Evolutionary conservation across 768 basidiomycete species (phyloP).

Genomic region (Clathrus columnatus): DNA sequence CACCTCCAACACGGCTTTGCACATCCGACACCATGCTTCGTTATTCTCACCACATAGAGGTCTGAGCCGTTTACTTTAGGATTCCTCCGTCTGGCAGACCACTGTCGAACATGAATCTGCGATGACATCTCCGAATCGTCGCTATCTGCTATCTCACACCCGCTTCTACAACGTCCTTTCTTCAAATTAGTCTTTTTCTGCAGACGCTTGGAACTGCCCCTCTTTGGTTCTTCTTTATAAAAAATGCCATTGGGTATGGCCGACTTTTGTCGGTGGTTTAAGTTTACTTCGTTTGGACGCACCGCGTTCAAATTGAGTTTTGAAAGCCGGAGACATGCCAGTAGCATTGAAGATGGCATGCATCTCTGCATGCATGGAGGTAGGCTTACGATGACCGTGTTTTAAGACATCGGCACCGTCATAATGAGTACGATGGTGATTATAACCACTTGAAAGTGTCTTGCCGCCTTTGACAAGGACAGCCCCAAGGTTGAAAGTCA

Average conservation of each 20-base stretch:
- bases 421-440: slow-evolving; percentile 47
- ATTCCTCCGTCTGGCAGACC: slow-evolving; percentile 30
- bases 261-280: slow-evolving; percentile 13
- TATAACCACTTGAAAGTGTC: slow-evolving; percentile 41
- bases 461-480: slow-evolving; percentile 45
- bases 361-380: slow-evolving; percentile 52
- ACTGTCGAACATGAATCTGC: slow-evolving; percentile 11
- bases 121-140: slow-evolving; percentile 14
- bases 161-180: background rate
- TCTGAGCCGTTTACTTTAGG: slow-evolving; percentile 43
- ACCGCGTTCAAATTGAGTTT: slow-evolving; percentile 35
- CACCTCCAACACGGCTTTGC: slow-evolving; percentile 50
- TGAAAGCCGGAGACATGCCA: slow-evolving; percentile 42
- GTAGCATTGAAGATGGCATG: slow-evolving; percentile 46
- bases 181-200: slow-evolving; percentile 14
- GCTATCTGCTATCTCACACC: slow-evolving; percentile 10
- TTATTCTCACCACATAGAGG: slow-evolving; percentile 44
- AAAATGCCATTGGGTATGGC: slow-evolving; percentile 12
- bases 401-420: slow-evolving; percentile 32
- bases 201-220: slow-evolving; percentile 3
- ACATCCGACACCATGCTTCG: slow-evolving; percentile 40
- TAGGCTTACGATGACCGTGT: slow-evolving; percentile 32
- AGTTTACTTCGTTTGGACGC: slow-evolving; percentile 17
- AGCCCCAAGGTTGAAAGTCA: slow-evolving; percentile 41
- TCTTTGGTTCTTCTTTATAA: slow-evolving; percentile 14